Evolutionary conservation across 2,329 filamentous ascomycete species (phyloP).

Genomic region (Arthrobotrys iridis): DNA sequence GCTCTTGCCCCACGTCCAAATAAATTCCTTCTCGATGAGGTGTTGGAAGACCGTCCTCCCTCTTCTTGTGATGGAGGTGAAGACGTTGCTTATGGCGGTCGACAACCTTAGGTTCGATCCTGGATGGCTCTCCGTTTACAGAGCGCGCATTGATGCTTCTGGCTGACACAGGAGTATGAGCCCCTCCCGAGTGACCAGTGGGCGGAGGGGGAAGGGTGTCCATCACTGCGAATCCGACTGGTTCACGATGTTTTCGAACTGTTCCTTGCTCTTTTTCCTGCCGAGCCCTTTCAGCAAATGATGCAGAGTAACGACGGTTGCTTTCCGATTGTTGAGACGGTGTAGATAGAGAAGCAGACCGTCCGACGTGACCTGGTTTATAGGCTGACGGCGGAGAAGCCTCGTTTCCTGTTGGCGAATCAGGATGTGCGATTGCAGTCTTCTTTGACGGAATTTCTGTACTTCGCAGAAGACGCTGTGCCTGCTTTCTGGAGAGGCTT

Average conservation of each 20-base stretch:
- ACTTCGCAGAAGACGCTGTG: constrained; percentile 57
- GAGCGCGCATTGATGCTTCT: constrained; percentile 47
- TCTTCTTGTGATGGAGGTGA: constrained; percentile 33
- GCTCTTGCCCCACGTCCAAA: constrained; percentile 36
- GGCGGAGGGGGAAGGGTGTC: constrained; percentile 45
- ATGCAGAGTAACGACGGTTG: constrained; percentile 45
- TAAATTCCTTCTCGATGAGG: constrained; percentile 35
- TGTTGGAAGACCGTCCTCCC: not conserved
- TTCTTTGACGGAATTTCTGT: constrained; percentile 55
- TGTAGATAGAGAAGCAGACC: constrained; percentile 37
- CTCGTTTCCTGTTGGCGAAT: constrained; percentile 26
- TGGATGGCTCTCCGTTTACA: constrained; percentile 25
- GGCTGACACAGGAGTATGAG: constrained; percentile 29
- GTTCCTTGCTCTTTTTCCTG: constrained; percentile 51
- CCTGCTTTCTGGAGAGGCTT: constrained; percentile 57
- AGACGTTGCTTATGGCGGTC: constrained; percentile 24
- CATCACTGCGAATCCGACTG: constrained; percentile 46
- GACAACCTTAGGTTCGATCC: constrained; percentile 38
- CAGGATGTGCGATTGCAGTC: constrained; percentile 38
- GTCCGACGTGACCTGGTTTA: constrained; percentile 28
- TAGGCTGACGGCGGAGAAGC: constrained; percentile 15
- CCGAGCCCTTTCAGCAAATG: constrained; percentile 49
- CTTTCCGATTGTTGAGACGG: constrained; percentile 38
- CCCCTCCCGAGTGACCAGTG: constrained; percentile 15
- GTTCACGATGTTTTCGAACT: constrained; percentile 38